Evolutionary conservation across 2,329 filamentous ascomycete genomes (phyloP).

Genomic region (Kalaharituber pfeilii): DNA sequence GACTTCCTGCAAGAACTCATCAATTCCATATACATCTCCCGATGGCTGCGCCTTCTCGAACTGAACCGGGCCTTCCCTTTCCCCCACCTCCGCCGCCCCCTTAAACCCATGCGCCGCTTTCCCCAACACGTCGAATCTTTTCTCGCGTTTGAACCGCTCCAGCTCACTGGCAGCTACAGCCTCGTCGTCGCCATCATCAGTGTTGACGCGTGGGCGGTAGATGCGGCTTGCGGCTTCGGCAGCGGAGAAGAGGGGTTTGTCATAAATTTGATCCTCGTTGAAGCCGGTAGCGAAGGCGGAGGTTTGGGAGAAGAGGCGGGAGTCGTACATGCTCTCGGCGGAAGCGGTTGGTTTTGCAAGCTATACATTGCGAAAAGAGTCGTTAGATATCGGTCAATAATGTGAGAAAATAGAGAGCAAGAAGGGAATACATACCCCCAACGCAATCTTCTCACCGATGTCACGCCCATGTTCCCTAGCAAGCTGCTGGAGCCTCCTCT

Average conservation of each 20-base stretch:
- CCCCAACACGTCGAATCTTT: constrained; percentile 75
- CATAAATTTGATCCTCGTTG: constrained; percentile 95
- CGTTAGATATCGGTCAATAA: not conserved
- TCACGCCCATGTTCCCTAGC: constrained; percentile 91
- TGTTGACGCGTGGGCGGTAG: constrained; percentile 59
- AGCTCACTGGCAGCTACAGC: constrained; percentile 67
- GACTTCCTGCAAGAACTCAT: not conserved
- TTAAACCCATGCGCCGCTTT: constrained; percentile 73
- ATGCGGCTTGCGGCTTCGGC: constrained; percentile 91
- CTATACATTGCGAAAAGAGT: not conserved
- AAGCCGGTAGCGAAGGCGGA: constrained; percentile 78
- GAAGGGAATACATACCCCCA: constrained; percentile 36
- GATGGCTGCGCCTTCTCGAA: constrained; percentile 67
- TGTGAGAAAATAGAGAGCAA: not conserved
- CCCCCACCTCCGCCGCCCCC: constrained; percentile 66
- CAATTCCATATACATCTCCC: constrained; percentile 4
- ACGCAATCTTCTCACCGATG: constrained; percentile 89
- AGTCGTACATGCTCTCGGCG: constrained; percentile 93
- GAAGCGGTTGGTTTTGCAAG: constrained; percentile 86
- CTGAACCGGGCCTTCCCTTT: constrained; percentile 78
- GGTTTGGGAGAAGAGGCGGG: constrained; percentile 80
- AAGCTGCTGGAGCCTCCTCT: constrained; percentile 80
- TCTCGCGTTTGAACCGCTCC: constrained; percentile 70
- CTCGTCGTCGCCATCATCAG: constrained; percentile 58
- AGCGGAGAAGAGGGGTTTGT: constrained; percentile 90